phyloP scores from a whole-genome alignment of 73 alveolate genomes.

The Paraurostyla sp. region DNA sequence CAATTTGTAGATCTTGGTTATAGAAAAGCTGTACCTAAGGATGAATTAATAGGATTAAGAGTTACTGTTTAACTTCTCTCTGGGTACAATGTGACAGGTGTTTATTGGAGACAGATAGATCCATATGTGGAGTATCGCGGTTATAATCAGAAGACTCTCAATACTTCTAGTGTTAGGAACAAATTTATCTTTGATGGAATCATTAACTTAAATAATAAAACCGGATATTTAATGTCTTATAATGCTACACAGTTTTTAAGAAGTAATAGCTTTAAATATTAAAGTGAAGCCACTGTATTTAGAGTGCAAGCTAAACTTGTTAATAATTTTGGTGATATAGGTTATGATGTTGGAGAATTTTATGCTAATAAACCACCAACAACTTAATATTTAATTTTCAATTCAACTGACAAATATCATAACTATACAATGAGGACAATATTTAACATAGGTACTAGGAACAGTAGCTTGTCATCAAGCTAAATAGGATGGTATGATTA shows the following conservation, averaged over 20 bases:
- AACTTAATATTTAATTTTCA: background rate
- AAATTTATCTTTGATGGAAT: slow-evolving; percentile 41
- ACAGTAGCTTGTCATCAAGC: background rate
- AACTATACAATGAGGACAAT: slow-evolving; percentile 19
- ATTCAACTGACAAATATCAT: slow-evolving; percentile 19
- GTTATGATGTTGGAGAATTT: slow-evolving; percentile 1
- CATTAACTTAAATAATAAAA: background rate
- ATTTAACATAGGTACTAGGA: background rate
- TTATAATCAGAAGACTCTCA: background rate
- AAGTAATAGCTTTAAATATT: slow-evolving; percentile 15
- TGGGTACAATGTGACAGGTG: background rate
- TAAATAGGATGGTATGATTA: slow-evolving; percentile 19
- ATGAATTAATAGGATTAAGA: background rate
- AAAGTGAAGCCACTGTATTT: background rate
- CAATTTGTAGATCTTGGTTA: slow-evolving; percentile 23
- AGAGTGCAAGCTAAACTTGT: background rate
- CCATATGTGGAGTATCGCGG: slow-evolving; percentile 10
- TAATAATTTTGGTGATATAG: background rate
- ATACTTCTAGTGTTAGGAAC: background rate
- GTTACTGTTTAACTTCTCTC: background rate
- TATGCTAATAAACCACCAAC: slow-evolving; percentile 24
- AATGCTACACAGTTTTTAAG: background rate
- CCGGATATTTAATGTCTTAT: background rate
- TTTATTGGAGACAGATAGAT: background rate
- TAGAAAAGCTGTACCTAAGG: slow-evolving; percentile 42